Percentiles rank a stretch among this genome's conserved stretches.
These are phyloP conservation scores for rapeseed (Brassica napus) DNA, from an alignment of 345 rosid species.

Conservation along the genomic window DNA sequence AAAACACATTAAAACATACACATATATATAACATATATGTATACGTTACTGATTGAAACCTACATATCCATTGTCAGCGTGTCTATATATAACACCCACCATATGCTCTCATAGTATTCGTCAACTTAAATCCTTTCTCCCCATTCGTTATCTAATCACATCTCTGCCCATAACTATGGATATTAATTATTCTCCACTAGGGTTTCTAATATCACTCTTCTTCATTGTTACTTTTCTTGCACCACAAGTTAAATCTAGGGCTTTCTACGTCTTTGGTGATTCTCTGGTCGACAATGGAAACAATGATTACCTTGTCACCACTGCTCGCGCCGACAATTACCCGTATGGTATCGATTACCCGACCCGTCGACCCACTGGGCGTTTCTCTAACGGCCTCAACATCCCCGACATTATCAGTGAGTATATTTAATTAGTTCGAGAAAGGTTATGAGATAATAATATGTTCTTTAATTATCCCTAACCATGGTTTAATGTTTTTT, in stretches of 20 bases:
- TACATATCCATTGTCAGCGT: conserved; percentile 8
- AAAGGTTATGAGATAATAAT: neutral
- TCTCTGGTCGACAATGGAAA: conserved; percentile 91
- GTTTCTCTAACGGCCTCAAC: conserved; percentile 88
- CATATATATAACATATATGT: neutral
- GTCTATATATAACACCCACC: conserved; percentile 26
- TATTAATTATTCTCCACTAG: conserved; percentile 18
- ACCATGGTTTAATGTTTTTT: neutral
- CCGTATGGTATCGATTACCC: conserved; percentile 87
- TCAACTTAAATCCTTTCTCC: neutral
- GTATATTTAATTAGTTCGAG: neutral
- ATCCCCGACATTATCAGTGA: conserved; percentile 80
- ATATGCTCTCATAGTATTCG: conserved; percentile 26
- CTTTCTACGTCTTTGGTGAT: conserved; percentile 73
- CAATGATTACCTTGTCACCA: conserved; percentile 74
- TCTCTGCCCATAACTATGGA: conserved; percentile 11
- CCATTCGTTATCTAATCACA: conserved; percentile 10
- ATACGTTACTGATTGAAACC: neutral
- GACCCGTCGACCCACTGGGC: conserved; percentile 68
- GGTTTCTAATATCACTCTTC: conserved; percentile 26
- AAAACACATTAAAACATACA: neutral
- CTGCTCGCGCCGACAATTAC: conserved; percentile 74
- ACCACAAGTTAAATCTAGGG: conserved; percentile 53
- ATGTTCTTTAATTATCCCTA: neutral
- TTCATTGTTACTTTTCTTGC: conserved; percentile 24